A percentile compares a stretch with the other conserved stretches of the same genome.
Conservation (phyloP, 1,284 basidiomycete genomes). For the Melampsora americana region DNA sequence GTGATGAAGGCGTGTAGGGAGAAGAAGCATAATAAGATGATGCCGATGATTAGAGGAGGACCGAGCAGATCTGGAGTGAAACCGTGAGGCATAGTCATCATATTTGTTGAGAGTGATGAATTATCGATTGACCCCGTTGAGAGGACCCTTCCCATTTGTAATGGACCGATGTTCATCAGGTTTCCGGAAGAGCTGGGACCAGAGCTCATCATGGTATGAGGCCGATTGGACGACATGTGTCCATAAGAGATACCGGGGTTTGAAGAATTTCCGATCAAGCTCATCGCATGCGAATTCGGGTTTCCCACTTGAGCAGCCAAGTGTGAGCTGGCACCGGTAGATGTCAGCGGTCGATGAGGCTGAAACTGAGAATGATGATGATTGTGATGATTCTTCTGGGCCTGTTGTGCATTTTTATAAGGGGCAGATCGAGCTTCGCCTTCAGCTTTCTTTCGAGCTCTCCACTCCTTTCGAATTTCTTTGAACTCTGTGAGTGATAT, state of each 20-base stretch:
- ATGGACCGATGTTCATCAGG: background rate
- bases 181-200: slow-evolving; percentile 2
- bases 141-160: background rate
- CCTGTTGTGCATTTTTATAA: slow-evolving; percentile 10
- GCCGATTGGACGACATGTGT: background rate
- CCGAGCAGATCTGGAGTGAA: background rate
- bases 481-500: slow-evolving; percentile 73
- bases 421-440: slow-evolving; percentile 49
- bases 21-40: background rate
- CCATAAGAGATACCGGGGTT: background rate
- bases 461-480: slow-evolving; percentile 91
- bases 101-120: background rate
- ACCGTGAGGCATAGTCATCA: background rate
- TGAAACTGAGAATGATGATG: slow-evolving; percentile 1
- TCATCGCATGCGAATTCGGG: background rate
- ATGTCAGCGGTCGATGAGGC: background rate
- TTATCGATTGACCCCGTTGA: background rate
- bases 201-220: slow-evolving; percentile 3
- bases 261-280: background rate
- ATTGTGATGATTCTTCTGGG: background rate
- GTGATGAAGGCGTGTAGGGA: background rate
- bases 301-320: background rate
- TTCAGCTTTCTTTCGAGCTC: slow-evolving; percentile 81
- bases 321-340: background rate
- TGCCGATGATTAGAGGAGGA: background rate